Conservation (phyloP, 2,329 filamentous ascomycete species). For the Mycosphaerella sp. region DNA sequence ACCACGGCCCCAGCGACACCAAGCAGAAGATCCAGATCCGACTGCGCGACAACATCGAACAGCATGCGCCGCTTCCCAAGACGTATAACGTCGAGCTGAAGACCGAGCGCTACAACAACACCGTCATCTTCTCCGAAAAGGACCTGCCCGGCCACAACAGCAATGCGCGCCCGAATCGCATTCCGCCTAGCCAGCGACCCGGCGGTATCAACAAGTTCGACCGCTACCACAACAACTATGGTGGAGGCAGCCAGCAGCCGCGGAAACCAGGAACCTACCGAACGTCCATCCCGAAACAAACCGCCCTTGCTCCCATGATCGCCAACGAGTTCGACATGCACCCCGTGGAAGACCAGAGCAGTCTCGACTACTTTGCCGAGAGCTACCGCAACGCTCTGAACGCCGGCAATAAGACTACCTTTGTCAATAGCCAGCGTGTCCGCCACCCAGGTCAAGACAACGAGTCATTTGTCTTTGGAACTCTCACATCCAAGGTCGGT, state of each 20-base stretch:
- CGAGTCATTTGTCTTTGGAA: constrained; percentile 34
- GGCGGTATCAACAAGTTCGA: constrained; percentile 21
- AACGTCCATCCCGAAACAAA: constrained; percentile 57
- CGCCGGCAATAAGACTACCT: constrained; percentile 46
- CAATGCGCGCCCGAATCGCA: constrained; percentile 8
- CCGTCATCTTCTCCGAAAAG: constrained; percentile 88
- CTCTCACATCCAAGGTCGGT: constrained; percentile 25
- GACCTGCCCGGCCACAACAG: constrained; percentile 61
- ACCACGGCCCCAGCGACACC: constrained; percentile 17
- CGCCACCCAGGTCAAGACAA: constrained; percentile 20
- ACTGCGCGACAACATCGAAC: constrained; percentile 55
- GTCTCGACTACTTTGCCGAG: constrained; percentile 46
- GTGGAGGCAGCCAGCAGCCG: constrained; percentile 2
- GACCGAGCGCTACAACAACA: constrained; percentile 65
- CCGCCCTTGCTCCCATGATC: constrained; percentile 64
- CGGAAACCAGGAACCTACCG: constrained; percentile 27
- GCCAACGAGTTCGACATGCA: constrained; percentile 70
- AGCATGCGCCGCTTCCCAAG: constrained; percentile 71
- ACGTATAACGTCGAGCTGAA: constrained; percentile 78
- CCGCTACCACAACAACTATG: constrained; percentile 15
- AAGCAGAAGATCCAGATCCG: constrained; percentile 56
- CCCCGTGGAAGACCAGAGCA: constrained; percentile 61
- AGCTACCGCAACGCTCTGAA: constrained; percentile 29
- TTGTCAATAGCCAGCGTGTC: constrained; percentile 29
- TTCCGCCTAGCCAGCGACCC: constrained; percentile 15